These are phyloP conservation scores for Arachis hypogaea DNA, from an alignment of 306 rosid genomes.

Conservation along the genomic window DNA sequence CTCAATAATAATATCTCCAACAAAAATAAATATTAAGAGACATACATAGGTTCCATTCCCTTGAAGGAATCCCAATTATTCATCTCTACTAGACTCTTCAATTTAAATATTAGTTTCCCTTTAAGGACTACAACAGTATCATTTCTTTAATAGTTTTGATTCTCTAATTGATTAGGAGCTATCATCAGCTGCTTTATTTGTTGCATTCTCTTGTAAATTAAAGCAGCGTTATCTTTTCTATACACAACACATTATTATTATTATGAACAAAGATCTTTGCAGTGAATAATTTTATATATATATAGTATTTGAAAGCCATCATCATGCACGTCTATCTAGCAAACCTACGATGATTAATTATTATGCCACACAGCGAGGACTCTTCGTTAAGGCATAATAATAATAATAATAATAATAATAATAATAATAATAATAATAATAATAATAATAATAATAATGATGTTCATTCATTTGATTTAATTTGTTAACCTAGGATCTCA, in stretches of 20 bases:
- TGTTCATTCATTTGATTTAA: no score
- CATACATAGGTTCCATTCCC: slow-evolving; percentile 21
- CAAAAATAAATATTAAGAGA: background rate
- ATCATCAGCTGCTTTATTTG: slow-evolving; percentile 26
- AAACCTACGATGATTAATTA: slow-evolving; percentile 46
- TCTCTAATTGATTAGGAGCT: slow-evolving; percentile 15
- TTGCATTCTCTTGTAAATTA: slow-evolving; percentile 22
- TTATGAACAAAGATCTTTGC: slow-evolving; percentile 38
- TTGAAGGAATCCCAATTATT: slow-evolving; percentile 22
- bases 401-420: background rate
- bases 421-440: no score
- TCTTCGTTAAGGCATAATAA: slow-evolving; percentile 41
- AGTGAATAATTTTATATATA: slow-evolving; percentile 3
- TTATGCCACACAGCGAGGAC: slow-evolving; percentile 51
- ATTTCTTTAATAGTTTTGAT: slow-evolving; percentile 24
- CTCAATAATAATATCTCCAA: slow-evolving; percentile 11
- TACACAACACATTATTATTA: background rate
- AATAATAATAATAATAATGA: no score
- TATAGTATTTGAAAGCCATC: slow-evolving; percentile 41
- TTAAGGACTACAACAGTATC: background rate
- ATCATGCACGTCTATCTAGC: slow-evolving; percentile 38
- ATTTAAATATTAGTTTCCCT: slow-evolving; percentile 19
- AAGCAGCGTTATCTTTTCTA: slow-evolving; percentile 29
- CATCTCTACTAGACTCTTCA: background rate
- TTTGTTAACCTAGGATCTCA: slow-evolving; percentile 51